Evolutionary conservation across 2,329 filamentous ascomycete species (phyloP).

Genomic region (Venturia asperata): DNA sequence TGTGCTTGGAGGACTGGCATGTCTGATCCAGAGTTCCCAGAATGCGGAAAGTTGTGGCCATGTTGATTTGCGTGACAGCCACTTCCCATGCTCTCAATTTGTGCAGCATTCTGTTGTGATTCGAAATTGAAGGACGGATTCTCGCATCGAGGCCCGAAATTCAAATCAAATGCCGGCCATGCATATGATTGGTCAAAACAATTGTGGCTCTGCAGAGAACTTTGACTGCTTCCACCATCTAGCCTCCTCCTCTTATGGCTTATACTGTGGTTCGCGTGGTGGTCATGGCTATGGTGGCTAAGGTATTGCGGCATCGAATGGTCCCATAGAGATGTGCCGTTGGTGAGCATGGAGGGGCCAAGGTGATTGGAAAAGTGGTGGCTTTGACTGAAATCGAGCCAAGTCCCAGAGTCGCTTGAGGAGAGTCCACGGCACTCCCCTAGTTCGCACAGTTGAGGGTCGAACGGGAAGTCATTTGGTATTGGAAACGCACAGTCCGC

Average conservation of each 20-base stretch:
- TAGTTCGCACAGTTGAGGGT: constrained; percentile 1
- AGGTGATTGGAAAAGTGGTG: neutral
- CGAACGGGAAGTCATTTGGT: neutral
- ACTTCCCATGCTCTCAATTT: neutral
- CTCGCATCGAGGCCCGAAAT: neutral
- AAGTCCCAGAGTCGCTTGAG: neutral
- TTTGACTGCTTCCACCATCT: constrained; percentile 7
- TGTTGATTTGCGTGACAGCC: neutral
- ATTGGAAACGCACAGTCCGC: neutral
- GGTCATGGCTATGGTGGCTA: constrained; percentile 1
- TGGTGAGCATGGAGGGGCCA: neutral
- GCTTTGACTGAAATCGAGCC: neutral
- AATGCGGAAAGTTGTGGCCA: neutral
- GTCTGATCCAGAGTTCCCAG: neutral
- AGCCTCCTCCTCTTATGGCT: constrained; percentile 4
- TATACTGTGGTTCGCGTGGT: neutral
- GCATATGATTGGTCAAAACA: neutral
- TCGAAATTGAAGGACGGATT: neutral
- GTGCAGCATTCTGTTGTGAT: neutral
- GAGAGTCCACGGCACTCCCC: constrained; percentile 14
- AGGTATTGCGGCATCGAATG: neutral
- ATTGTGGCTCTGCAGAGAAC: neutral
- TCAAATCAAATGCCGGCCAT: neutral
- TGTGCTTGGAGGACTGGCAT: neutral
- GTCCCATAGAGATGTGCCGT: neutral